Base-by-base conservation (phyloP, 352 stramenopile genomes). In the Pseudoperonospora humuli region DNA sequence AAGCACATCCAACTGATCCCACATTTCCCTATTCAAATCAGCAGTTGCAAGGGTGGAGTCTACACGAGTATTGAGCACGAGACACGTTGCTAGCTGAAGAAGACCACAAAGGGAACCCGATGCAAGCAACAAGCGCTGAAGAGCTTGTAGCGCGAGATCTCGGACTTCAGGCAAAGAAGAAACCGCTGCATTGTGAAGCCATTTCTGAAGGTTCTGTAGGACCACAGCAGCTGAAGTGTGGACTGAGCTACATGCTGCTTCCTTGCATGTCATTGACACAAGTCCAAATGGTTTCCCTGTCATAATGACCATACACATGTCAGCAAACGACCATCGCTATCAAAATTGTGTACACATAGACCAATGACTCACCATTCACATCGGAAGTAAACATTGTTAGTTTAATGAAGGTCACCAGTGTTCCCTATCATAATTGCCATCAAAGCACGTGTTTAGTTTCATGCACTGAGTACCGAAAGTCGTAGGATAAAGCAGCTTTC, bases 21-120 rank as follows among this genome's bases (percentile, higher is more conserved):
- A 91, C 14, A 61, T 45, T 18, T 70, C 55, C 15, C 57, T 63
- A 29, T 75, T 47, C 35, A 78, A 56, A 3, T 44, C 19, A 25
- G 41, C 40, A 28, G 32, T 28, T 11, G n/a, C 20, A 25, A n/a
- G 29, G 7, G 21, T 48, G n/a, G 36, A 26, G 23, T 9, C 25
- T 43, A 32, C 19, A 26, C 18, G 32, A 13, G 67, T 42, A 46
- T 86, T 86, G n/a, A 88, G 40, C 13, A 91, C 42, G 5, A 93
- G 49, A 2, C 57, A 68, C 1, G 63, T 70, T n/a, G 75, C 71
- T 5, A 94, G 32, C 17, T 87, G 70, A 14, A 94, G 23, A 5
- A 94, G 51, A 5, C 75, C 75, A 41, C 80, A 93, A 7, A 94
- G 57, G 3, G 82, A 94, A 9, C 82, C 82, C 8, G 75, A 91